These are phyloP conservation scores for Aspergillus baeticus DNA, from an alignment of 495 filamentous ascomycete genomes.

Conservation along the genomic window DNA sequence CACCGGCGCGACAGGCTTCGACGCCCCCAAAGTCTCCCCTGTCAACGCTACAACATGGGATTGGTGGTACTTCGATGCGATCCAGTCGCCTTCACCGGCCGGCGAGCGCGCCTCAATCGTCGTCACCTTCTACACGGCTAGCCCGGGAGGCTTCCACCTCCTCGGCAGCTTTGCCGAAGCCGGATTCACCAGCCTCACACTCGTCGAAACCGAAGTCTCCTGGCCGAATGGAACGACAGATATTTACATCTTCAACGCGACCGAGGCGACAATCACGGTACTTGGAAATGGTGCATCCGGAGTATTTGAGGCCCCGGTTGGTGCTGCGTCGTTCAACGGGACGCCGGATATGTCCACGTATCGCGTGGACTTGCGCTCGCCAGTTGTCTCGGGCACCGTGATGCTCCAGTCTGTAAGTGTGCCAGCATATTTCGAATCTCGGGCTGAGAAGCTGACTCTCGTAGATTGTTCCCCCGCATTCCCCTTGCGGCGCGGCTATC, in stretches of 20 bases:
- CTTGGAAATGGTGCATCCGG: background rate
- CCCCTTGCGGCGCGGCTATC: background rate
- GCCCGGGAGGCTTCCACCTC: background rate
- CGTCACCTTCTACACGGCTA: background rate
- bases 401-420: too few relatives aligned
- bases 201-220: background rate
- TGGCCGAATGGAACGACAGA: background rate
- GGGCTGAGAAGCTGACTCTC: too few relatives aligned
- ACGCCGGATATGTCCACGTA: background rate
- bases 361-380: background rate
- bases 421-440: too few relatives aligned
- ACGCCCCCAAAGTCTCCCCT: background rate
- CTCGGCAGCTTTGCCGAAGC: background rate
- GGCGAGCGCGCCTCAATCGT: background rate
- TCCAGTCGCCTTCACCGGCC: background rate
- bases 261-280: background rate
- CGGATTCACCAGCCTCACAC: background rate
- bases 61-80: conserved; percentile 1
- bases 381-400: too few relatives aligned
- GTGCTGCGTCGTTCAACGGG: background rate
- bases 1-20: background rate
- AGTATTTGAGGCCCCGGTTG: background rate
- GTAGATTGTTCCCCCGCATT: background rate
- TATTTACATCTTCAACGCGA: background rate
- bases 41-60: background rate